Conservation (phyloP, 495 filamentous ascomycete species). For the Penicillium odoratum region DNA sequence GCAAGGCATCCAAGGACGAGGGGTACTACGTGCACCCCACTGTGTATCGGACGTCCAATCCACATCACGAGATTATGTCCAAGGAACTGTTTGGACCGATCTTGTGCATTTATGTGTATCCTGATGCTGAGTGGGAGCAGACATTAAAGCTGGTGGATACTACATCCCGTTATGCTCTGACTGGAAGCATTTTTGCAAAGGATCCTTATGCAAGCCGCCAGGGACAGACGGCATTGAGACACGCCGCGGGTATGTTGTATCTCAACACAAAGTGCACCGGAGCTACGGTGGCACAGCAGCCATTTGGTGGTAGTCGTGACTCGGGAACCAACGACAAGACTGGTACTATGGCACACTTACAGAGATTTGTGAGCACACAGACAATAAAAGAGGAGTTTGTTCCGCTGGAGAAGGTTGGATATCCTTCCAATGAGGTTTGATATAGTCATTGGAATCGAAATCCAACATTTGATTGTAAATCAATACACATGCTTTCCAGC, state of each 20-base stretch:
- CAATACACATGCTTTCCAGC: background rate
- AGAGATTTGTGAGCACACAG: slow-evolving; percentile 69
- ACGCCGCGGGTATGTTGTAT: slow-evolving; percentile 82
- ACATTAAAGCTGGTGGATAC: slow-evolving; percentile 59
- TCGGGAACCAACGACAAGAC: slow-evolving; percentile 83
- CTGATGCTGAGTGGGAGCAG: slow-evolving; percentile 55
- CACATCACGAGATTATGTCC: slow-evolving; percentile 62
- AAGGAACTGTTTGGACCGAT: slow-evolving; percentile 79
- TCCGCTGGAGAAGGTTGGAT: slow-evolving; percentile 56
- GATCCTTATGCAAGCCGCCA: slow-evolving; percentile 63
- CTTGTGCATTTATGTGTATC: slow-evolving; percentile 67
- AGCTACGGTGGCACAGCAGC: slow-evolving; percentile 78
- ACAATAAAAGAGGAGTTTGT: slow-evolving; percentile 80
- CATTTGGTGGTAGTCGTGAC: slow-evolving; percentile 75
- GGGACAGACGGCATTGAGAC: slow-evolving; percentile 67
- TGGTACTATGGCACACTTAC: slow-evolving; percentile 63
- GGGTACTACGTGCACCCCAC: slow-evolving; percentile 75
- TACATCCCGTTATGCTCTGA: slow-evolving; percentile 66
- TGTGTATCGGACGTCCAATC: slow-evolving; percentile 61
- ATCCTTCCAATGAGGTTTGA: slow-evolving; percentile 63
- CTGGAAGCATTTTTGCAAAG: slow-evolving; percentile 71
- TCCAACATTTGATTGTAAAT: background rate
- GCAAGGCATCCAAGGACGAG: slow-evolving; percentile 60
- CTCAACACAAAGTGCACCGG: slow-evolving; percentile 77
- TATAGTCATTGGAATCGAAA: background rate